Evolutionary conservation across 202 grass and related monocot species (phyloP).

Genomic region (Digitaria exilis): DNA sequence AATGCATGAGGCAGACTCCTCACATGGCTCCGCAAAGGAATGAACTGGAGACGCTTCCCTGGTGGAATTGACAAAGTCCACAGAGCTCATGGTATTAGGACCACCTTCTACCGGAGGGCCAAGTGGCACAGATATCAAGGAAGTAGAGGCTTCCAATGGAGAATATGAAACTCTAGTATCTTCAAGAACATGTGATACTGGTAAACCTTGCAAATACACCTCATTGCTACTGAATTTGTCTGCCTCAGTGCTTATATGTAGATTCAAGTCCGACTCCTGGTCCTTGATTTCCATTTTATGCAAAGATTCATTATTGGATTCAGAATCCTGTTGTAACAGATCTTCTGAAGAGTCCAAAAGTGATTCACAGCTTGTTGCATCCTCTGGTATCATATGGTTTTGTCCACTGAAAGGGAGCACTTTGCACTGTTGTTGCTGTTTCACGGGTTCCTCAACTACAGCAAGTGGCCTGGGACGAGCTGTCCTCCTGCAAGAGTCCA

Average conservation of each 20-base stretch:
- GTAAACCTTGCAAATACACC: conserved; percentile 37
- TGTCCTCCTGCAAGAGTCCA: conserved; percentile 49
- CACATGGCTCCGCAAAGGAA: conserved; percentile 42
- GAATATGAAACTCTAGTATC: conserved; percentile 35
- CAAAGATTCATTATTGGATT: conserved; percentile 35
- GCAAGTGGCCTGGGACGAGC: conserved; percentile 58
- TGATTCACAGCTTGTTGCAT: conserved; percentile 30
- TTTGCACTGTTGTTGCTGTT: conserved; percentile 41
- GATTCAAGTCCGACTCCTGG: conserved; percentile 34
- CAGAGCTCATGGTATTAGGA: conserved; percentile 30
- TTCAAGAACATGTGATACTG: conserved; percentile 33
- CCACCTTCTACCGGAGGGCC: conserved; percentile 26
- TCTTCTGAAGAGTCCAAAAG: conserved; percentile 35
- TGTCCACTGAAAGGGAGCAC: conserved; percentile 30
- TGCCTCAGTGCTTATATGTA: conserved; percentile 24
- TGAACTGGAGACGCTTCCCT: conserved; percentile 42
- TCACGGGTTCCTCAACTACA: conserved; percentile 49
- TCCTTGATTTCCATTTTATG: conserved; percentile 36
- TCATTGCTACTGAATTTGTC: conserved; percentile 12
- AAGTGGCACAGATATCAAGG: conserved; percentile 35
- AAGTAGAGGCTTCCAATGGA: conserved; percentile 25
- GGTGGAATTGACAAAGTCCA: conserved; percentile 25
- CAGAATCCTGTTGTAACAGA: conserved; percentile 38
- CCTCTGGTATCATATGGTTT: conserved; percentile 31
- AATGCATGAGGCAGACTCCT: conserved; percentile 42